Conservation (phyloP, 371 early-diverging fungal species). For the Lichtheimia ornata region DNA sequence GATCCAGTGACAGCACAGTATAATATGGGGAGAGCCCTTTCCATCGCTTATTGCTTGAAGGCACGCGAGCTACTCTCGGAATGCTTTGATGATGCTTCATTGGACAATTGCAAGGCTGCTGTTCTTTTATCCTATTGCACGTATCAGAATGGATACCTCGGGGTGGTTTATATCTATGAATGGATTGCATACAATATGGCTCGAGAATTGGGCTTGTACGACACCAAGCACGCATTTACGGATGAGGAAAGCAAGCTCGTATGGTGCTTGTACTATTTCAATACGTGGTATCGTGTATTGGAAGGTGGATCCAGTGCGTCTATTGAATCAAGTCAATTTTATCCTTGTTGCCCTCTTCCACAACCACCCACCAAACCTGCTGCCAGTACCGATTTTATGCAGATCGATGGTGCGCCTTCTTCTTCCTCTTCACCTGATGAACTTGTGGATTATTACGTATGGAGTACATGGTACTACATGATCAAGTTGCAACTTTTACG, state of each 20-base stretch:
- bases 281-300: slow-evolving; percentile 47
- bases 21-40: slow-evolving; percentile 50
- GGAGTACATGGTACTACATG: slow-evolving; percentile 40
- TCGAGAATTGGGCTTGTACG: slow-evolving; percentile 40
- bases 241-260: slow-evolving; percentile 36
- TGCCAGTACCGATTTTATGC: background rate
- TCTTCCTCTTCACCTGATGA: background rate
- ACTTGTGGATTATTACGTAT: slow-evolving; percentile 32
- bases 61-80: slow-evolving; percentile 43
- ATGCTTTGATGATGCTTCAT: slow-evolving; percentile 44
- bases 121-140: slow-evolving; percentile 45
- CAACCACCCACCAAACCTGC: slow-evolving; percentile 16
- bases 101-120: slow-evolving; percentile 47
- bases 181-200: slow-evolving; percentile 54
- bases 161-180: slow-evolving; percentile 47
- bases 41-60: slow-evolving; percentile 39
- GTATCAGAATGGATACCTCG: slow-evolving; percentile 44
- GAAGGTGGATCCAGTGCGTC: slow-evolving; percentile 31
- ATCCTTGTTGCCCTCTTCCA: slow-evolving; percentile 29
- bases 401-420: background rate
- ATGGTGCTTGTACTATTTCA: slow-evolving; percentile 49
- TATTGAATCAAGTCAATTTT: slow-evolving; percentile 28
- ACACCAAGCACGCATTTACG: slow-evolving; percentile 21
- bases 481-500: slow-evolving; percentile 41
- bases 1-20: slow-evolving; percentile 16